Conservation (phyloP, 768 basidiomycete species). For the Boletus huronensis region DNA sequence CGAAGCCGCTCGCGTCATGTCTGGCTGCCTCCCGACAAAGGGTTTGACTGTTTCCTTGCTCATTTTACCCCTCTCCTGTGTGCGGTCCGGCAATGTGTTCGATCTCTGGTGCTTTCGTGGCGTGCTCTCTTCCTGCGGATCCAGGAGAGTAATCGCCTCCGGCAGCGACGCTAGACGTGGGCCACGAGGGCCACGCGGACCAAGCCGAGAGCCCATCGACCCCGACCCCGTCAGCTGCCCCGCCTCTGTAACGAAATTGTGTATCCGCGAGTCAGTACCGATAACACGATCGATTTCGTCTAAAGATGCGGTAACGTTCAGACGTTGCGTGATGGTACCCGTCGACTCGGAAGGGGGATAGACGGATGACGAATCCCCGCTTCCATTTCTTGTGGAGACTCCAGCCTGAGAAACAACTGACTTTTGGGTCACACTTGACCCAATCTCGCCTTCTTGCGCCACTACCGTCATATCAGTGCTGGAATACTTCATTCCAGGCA, state of each 20-base stretch:
- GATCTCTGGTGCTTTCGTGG: constrained; percentile 20
- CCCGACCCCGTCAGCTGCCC: constrained; percentile 13
- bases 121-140: constrained; percentile 22
- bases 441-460: constrained; percentile 18
- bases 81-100: constrained; percentile 40
- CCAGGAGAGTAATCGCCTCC: constrained; percentile 5
- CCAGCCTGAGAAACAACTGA: constrained; percentile 8
- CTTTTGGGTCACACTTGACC: background rate
- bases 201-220: constrained; percentile 15
- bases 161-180: constrained; percentile 18
- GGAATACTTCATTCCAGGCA: constrained; percentile 34
- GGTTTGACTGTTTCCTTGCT: constrained; percentile 17
- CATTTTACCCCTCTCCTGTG: constrained; percentile 39
- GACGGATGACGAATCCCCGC: constrained; percentile 21
- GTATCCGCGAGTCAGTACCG: constrained; percentile 20
- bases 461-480: constrained; percentile 26
- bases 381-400: constrained; percentile 5
- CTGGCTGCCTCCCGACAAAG: constrained; percentile 24
- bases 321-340: constrained; percentile 18
- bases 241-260: constrained; percentile 25
- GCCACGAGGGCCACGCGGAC: constrained; percentile 21
- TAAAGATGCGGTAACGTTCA: constrained; percentile 16
- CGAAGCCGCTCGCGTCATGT: constrained; percentile 16
- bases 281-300: constrained; percentile 30
- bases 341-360: constrained; percentile 28